A percentile compares a stretch with the other conserved stretches of the same genome.
phyloP scores from a whole-genome alignment of 208 protist genomes.

The Spongospora subterranea region DNA sequence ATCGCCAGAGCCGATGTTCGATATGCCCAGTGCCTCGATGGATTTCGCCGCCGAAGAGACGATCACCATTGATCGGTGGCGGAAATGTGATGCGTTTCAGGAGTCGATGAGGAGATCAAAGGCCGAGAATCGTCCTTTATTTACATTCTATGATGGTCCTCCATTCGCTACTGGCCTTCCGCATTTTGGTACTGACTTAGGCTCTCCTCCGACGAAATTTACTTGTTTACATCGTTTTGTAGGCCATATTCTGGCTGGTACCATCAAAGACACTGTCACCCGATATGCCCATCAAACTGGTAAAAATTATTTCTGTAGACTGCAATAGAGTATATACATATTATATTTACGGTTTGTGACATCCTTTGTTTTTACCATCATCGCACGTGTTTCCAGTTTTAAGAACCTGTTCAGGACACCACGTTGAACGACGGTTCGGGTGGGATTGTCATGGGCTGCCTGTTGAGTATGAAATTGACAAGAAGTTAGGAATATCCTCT shows the following conservation, averaged over 20 bases:
- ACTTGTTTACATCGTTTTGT: background rate
- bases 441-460: constrained; percentile 99
- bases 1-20: constrained; percentile 69
- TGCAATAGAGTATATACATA: too few species aligned
- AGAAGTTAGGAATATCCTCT: constrained; percentile 84
- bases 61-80: constrained; percentile 91
- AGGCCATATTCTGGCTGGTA: constrained; percentile 97
- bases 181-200: constrained; percentile 89
- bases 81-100: constrained; percentile 92
- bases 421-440: constrained; percentile 97
- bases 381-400: too few species aligned
- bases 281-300: constrained; percentile 92
- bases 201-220: background rate
- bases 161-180: constrained; percentile 99
- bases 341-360: too few species aligned
- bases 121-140: constrained; percentile 65
- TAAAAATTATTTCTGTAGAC: too few species aligned
- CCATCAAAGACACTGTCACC: constrained; percentile 98
- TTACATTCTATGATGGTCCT: constrained; percentile 98
- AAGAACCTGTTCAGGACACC: constrained; percentile 81
- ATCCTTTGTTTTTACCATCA: too few species aligned
- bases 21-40: constrained; percentile 68
- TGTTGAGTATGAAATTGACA: constrained; percentile 99
- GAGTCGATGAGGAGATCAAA: constrained; percentile 84
- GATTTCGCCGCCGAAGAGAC: constrained; percentile 92